Conservation (phyloP, 2,329 filamentous ascomycete genomes). For the Pseudomassariella vexata region DNA sequence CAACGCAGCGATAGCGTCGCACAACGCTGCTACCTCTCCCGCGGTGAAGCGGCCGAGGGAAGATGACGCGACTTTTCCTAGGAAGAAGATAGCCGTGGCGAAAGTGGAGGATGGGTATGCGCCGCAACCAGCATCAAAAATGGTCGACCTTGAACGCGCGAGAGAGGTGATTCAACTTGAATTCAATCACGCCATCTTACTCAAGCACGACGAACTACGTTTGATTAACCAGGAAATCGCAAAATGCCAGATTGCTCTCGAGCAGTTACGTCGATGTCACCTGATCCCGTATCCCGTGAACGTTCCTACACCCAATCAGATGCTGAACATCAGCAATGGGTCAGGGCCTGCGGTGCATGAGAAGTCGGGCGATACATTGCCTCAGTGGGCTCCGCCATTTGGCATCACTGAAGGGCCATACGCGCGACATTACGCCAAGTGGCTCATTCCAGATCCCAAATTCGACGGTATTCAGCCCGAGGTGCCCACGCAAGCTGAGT, state of each 20-base stretch:
- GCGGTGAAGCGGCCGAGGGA: conserved; percentile 38
- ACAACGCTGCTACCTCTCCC: conserved; percentile 15
- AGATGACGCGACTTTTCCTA: conserved; percentile 23
- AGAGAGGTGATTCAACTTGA: conserved; percentile 76
- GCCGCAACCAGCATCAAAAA: conserved; percentile 6
- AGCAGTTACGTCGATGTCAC: conserved; percentile 88
- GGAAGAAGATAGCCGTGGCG: conserved; percentile 21
- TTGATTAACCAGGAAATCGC: conserved; percentile 94
- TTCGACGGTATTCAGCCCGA: conserved; percentile 67
- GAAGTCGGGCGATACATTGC: conserved; percentile 56
- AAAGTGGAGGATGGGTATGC: conserved; percentile 12
- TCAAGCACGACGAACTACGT: conserved; percentile 91
- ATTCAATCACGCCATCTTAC: conserved; percentile 82
- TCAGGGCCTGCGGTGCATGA: conserved; percentile 64
- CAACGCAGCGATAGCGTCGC: conserved; percentile 26
- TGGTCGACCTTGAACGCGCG: conserved; percentile 42
- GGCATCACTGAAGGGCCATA: conserved; percentile 91
- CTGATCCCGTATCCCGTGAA: conserved; percentile 83
- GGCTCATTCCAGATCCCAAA: conserved; percentile 81
- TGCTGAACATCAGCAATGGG: conserved; percentile 67
- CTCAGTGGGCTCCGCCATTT: conserved; percentile 79
- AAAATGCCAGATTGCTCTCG: conserved; percentile 88
- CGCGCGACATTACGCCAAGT: conserved; percentile 88
- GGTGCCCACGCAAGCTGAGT: conserved; percentile 34
- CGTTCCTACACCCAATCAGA: conserved; percentile 59